Evolutionary conservation across 495 filamentous ascomycete species (phyloP).

Genomic region (Trichoderma reesei): DNA sequence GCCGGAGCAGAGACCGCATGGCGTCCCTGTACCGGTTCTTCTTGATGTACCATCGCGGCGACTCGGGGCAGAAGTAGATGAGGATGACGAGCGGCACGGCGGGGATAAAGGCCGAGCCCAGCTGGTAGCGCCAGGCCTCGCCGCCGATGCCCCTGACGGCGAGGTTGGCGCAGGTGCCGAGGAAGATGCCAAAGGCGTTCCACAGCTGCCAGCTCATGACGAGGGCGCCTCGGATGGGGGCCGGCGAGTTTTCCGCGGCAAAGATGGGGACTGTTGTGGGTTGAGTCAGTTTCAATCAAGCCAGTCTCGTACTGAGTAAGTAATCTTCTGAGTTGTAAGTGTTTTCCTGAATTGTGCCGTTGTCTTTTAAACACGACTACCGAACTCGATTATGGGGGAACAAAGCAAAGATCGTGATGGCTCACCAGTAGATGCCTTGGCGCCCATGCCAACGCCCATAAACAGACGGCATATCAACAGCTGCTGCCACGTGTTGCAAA

Average conservation of each 20-base stretch:
- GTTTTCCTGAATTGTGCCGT: no score
- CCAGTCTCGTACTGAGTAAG: no score
- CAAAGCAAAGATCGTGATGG: neutral
- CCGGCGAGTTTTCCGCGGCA: slow-evolving; percentile 67
- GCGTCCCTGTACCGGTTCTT: slow-evolving; percentile 54
- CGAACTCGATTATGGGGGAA: no score
- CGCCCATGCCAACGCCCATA: slow-evolving; percentile 65
- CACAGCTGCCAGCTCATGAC: slow-evolving; percentile 83
- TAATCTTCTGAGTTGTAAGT: no score
- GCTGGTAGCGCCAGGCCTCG: slow-evolving; percentile 67
- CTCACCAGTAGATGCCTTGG: slow-evolving; percentile 33
- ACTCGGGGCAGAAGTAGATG: slow-evolving; percentile 67
- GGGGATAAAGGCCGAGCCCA: slow-evolving; percentile 71
- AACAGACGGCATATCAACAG: slow-evolving; percentile 53
- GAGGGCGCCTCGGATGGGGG: slow-evolving; percentile 64
- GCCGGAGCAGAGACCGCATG: slow-evolving; percentile 47
- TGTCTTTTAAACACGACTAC: no score
- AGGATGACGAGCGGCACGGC: slow-evolving; percentile 56
- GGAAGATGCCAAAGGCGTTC: slow-evolving; percentile 74
- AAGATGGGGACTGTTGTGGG: slow-evolving; percentile 64
- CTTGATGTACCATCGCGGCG: slow-evolving; percentile 53
- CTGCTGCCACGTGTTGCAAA: slow-evolving; percentile 51
- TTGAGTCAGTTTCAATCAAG: no score
- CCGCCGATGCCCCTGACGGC: slow-evolving; percentile 43
- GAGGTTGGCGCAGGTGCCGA: slow-evolving; percentile 63